phyloP scores from a whole-genome alignment of 169 alveolate genomes.

The Fabrea salina region DNA sequence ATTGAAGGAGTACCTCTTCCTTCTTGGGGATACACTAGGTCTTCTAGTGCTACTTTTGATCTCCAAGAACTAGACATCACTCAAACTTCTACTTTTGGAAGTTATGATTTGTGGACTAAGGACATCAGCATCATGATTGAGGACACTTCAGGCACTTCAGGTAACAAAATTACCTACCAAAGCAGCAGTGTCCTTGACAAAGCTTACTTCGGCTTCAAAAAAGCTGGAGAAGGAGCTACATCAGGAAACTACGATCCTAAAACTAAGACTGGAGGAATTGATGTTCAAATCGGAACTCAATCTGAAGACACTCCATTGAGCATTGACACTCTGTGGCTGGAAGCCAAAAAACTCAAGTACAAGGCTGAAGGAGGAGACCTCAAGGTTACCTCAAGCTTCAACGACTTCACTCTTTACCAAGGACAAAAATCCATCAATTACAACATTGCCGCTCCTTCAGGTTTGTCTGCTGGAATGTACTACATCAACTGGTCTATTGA shows the following conservation, averaged over 20 bases:
- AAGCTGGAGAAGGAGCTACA: not conserved
- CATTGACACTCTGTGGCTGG: too few relatives aligned
- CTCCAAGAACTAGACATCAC: not conserved
- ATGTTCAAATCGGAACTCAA: too few relatives aligned
- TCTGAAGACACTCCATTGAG: too few relatives aligned
- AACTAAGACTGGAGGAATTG: too few relatives aligned
- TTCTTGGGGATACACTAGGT: constrained; percentile 11
- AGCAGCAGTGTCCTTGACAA: not conserved
- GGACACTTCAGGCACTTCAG: too few relatives aligned
- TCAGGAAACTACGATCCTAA: too few relatives aligned
- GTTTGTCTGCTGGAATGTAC: not conserved
- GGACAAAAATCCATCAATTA: not conserved
- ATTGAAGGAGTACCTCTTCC: not conserved
- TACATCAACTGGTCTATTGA: not conserved
- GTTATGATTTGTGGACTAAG: not conserved
- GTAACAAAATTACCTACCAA: too few relatives aligned
- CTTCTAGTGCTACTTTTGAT: too few relatives aligned
- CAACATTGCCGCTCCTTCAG: not conserved
- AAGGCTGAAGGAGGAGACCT: not conserved
- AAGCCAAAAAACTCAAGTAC: too few relatives aligned
- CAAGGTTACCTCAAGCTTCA: not conserved
- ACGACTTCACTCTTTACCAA: not conserved
- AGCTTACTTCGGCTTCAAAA: not conserved
- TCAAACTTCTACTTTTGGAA: not conserved
- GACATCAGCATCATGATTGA: too few relatives aligned